Evolutionary conservation across 768 basidiomycete genomes (phyloP), one percentile per base, ranked within the genome.

Genomic region (Podaxis sp.): DNA sequence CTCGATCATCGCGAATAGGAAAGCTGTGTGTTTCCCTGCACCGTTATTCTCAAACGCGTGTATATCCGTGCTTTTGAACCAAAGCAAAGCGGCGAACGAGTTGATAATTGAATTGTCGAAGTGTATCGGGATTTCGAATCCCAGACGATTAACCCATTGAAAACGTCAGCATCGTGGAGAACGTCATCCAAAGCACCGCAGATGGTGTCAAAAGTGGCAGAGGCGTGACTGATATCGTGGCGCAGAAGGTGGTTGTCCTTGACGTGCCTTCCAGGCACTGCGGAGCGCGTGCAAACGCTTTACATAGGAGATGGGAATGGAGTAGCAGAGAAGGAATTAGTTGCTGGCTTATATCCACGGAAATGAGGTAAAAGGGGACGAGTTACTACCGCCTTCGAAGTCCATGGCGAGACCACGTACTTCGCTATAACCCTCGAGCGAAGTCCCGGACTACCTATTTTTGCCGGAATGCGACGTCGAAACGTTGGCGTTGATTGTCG

Each of bases 81-180:
- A 37, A 98, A 96, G 67, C 81, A 96, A 80, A 98, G 98, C 1
- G 87, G 89, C 4, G 91, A 96, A 70, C 96, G 98, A 73, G 78
- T 89, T 65, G 96, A 98, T 69, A 95, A 98, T 73, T 85, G 96
- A 13, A 84, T 98, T 43, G 89, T 98, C n/a, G 97, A 99, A 73
- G 95, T 96, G 19, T 86, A 88, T 66, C 98, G 97, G 96, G 90
- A 96, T 67, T 63, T 81, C 5, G 71, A 66, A 19, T 96, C 72
- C 77, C 96, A 68, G 88, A 96, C 68, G 97, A 98, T 75, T 98
- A 99, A 73, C 90, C 86, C 2, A 96, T 65, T 97, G 94, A 15
- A 99, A 99, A 93, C 73, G 83, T 82, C 63, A 83, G 76, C 36
- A 86, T 94, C 59, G 94, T 98, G 51, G 86, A 92, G 61, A 92